phyloP scores from a whole-genome alignment of 129 eudicot species.

The Arctium lappa region DNA sequence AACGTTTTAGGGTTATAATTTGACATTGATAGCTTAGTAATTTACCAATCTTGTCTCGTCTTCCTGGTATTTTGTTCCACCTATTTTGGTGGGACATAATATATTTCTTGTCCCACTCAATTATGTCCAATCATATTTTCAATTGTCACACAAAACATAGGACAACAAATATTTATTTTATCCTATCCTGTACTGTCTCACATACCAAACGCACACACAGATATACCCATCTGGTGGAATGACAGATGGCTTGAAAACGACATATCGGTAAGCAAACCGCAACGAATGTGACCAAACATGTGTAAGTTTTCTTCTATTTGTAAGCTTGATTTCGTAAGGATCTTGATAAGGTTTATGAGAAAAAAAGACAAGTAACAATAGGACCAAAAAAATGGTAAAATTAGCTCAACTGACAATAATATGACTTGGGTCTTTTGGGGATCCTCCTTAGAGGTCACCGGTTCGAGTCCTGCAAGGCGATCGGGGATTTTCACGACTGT shows the following conservation, averaged over 20 bases:
- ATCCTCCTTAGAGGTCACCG: too few relatives aligned
- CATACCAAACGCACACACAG: not conserved
- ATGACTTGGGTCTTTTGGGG: too few relatives aligned
- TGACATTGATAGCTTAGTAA: not conserved
- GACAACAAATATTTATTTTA: too few relatives aligned
- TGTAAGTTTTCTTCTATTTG: not conserved
- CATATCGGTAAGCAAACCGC: constrained; percentile 46
- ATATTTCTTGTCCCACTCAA: too few relatives aligned
- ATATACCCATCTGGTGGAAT: not conserved
- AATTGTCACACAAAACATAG: not conserved
- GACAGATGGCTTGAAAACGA: constrained; percentile 32
- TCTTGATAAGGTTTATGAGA: constrained; percentile 12
- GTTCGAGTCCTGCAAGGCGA: too few relatives aligned
- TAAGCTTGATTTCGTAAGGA: constrained; percentile 1
- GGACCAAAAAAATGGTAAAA: not conserved
- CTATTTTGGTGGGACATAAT: too few relatives aligned
- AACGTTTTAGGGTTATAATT: not conserved
- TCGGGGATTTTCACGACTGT: too few relatives aligned
- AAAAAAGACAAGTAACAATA: constrained; percentile 26
- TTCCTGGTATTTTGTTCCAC: not conserved
- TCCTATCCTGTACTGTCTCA: too few relatives aligned
- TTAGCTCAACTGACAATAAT: too few relatives aligned
- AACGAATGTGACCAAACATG: constrained; percentile 33
- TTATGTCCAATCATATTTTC: too few relatives aligned
- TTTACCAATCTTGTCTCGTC: not conserved